phyloP scores from a whole-genome alignment of 2,329 filamentous ascomycete genomes.

The Nigrospora osmanthi region DNA sequence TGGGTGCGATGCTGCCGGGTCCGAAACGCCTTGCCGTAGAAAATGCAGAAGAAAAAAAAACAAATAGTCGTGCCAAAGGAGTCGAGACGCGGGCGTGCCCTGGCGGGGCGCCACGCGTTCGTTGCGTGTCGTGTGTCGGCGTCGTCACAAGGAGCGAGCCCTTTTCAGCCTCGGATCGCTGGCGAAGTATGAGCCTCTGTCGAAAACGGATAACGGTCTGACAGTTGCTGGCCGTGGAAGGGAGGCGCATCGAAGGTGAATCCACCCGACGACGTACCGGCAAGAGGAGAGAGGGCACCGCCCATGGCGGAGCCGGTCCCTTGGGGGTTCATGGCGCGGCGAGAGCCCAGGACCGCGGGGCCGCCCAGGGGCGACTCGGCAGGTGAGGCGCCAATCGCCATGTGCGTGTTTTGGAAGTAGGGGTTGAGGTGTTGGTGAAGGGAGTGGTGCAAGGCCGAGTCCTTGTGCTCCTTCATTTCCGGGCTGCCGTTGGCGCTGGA shows the following conservation, averaged over 20 bases:
- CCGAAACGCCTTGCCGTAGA: slow-evolving; percentile 1
- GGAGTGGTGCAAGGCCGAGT: slow-evolving; percentile 34
- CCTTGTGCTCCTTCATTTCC: slow-evolving; percentile 22
- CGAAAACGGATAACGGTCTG: slow-evolving; percentile 41
- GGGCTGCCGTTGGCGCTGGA: slow-evolving; percentile 31
- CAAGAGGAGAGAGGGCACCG: slow-evolving; percentile 34
- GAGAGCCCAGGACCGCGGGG: slow-evolving; percentile 15
- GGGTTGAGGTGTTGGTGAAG: slow-evolving; percentile 27
- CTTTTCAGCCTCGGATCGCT: slow-evolving; percentile 33
- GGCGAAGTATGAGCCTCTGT: slow-evolving; percentile 41
- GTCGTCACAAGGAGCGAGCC: background rate
- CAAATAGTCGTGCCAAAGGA: background rate
- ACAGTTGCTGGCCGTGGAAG: slow-evolving; percentile 28
- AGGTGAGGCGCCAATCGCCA: slow-evolving; percentile 23
- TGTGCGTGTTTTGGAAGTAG: slow-evolving; percentile 23
- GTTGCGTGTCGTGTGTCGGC: background rate
- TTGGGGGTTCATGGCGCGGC: slow-evolving; percentile 25
- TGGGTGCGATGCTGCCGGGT: slow-evolving; percentile 1
- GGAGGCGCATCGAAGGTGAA: slow-evolving; percentile 10
- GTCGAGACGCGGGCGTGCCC: background rate
- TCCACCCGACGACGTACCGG: slow-evolving; percentile 26
- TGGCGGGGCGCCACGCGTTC: background rate
- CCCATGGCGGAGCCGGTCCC: slow-evolving; percentile 30
- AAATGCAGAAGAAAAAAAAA: background rate
- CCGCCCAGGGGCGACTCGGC: slow-evolving; percentile 23